phyloP scores from a whole-genome alignment of 257 asterid species.

The Capsicum baccatum region DNA sequence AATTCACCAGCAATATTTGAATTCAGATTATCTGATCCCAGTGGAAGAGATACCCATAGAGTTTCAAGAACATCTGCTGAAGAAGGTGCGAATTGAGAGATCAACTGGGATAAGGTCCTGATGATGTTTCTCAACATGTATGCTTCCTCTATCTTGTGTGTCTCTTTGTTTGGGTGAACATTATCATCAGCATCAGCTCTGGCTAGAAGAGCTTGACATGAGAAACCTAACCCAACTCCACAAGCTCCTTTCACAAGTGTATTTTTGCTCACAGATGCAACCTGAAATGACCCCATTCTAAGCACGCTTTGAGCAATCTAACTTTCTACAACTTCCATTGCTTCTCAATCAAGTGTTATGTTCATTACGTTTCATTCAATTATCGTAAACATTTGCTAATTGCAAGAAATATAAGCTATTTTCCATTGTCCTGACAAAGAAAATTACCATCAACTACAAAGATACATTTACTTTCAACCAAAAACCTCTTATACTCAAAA shows the following conservation, averaged over 20 bases:
- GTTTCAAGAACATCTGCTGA: conserved; percentile 58
- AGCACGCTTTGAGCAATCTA: conserved; percentile 21
- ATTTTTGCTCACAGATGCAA: conserved; percentile 77
- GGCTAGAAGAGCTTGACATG: conserved; percentile 80
- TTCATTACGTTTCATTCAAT: conserved; percentile 10
- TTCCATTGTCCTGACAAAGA: background rate
- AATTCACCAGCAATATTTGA: conserved; percentile 42
- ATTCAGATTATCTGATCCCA: conserved; percentile 45
- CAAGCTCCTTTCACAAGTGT: conserved; percentile 96
- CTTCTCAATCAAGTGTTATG: conserved; percentile 17
- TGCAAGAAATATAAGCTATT: conserved; percentile 20
- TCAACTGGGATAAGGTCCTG: conserved; percentile 63
- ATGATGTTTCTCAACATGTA: conserved; percentile 66
- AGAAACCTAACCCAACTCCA: conserved; percentile 91
- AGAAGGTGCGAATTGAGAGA: conserved; percentile 64
- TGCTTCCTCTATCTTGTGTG: conserved; percentile 55
- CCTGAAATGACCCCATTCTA: conserved; percentile 52
- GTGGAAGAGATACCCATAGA: conserved; percentile 57
- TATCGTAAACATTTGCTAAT: conserved; percentile 1
- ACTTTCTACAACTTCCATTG: conserved; percentile 12
- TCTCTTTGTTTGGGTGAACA: conserved; percentile 49
- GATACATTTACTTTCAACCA: background rate
- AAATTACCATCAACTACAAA: conserved; percentile 18
- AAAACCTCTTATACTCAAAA: conserved; percentile 9
- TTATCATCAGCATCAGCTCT: conserved; percentile 59